A percentile compares a stretch with the other conserved stretches of the same genome.
Conservation (phyloP, 2,329 filamentous ascomycete species). For the Cercospora sesami region DNA sequence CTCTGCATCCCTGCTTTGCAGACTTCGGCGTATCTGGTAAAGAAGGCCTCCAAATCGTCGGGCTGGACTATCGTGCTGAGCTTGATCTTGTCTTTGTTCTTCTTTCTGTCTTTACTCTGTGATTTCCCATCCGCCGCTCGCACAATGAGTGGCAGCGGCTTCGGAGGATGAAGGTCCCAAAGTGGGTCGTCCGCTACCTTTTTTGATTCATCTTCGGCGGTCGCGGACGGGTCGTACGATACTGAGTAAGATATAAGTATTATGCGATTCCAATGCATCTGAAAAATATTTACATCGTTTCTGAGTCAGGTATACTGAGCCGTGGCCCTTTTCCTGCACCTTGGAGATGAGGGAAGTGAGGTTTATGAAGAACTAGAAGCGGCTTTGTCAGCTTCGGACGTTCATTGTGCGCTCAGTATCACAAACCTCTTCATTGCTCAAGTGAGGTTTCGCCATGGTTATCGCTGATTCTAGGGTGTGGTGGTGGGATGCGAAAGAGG, state of each 20-base stretch:
- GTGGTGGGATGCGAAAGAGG: constrained; percentile 7
- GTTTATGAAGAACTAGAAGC: constrained; percentile 69
- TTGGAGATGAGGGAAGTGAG: constrained; percentile 67
- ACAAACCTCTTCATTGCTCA: constrained; percentile 63
- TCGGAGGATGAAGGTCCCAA: constrained; percentile 60
- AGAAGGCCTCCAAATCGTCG: constrained; percentile 76
- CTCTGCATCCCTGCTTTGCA: constrained; percentile 87
- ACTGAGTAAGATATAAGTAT: constrained; percentile 31
- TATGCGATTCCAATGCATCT: constrained; percentile 4
- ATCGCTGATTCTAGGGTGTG: not conserved
- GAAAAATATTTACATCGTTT: constrained; percentile 62
- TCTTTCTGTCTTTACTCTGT: constrained; percentile 47
- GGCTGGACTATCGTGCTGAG: constrained; percentile 80
- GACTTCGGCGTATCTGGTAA: constrained; percentile 79
- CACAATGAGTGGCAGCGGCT: constrained; percentile 71
- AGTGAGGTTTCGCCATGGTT: constrained; percentile 50
- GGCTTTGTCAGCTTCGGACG: not conserved
- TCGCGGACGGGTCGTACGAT: constrained; percentile 46
- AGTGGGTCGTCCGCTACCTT: constrained; percentile 55
- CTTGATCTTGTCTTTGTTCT: constrained; percentile 66
- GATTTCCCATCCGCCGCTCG: constrained; percentile 75
- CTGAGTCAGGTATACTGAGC: constrained; percentile 72
- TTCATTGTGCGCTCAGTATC: not conserved
- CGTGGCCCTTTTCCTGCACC: constrained; percentile 68
- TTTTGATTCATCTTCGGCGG: constrained; percentile 39